A percentile compares a stretch with the other conserved stretches of the same genome.
phyloP scores from a whole-genome alignment of 352 stramenopile species.

The Phytopythium aichiense region DNA sequence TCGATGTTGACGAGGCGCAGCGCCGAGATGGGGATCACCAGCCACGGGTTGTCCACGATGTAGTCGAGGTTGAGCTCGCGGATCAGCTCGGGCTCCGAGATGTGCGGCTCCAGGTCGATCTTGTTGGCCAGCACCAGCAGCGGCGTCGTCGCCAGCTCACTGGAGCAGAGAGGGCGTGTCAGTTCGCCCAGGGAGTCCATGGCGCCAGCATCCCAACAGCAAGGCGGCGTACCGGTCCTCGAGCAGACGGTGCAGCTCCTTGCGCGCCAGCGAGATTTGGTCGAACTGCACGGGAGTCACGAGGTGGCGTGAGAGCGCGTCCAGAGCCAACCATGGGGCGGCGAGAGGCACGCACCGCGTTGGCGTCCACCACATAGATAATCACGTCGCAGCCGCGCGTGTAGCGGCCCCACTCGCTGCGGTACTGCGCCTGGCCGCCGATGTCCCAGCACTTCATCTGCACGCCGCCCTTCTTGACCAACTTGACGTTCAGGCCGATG shows the following conservation, averaged over 20 bases:
- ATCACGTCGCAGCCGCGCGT: slow-evolving; percentile 98
- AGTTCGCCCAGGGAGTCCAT: slow-evolving; percentile 1
- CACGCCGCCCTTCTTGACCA: slow-evolving; percentile 93
- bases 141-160: slow-evolving; percentile 88
- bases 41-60: slow-evolving; percentile 98
- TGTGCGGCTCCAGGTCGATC: slow-evolving; percentile 96
- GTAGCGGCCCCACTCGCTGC: slow-evolving; percentile 92
- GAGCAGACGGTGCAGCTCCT: slow-evolving; percentile 91
- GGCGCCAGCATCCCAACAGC: not conserved
- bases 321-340: not conserved
- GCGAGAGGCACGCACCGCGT: slow-evolving; percentile 66
- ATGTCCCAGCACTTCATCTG: slow-evolving; percentile 99
- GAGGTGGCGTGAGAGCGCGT: not conserved
- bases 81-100: slow-evolving; percentile 88
- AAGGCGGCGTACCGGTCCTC: slow-evolving; percentile 86
- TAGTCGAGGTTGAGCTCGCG: slow-evolving; percentile 98
- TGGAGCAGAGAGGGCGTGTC: slow-evolving; percentile 11
- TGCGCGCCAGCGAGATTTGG: slow-evolving; percentile 93
- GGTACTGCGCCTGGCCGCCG: slow-evolving; percentile 95
- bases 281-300: slow-evolving; percentile 61
- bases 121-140: slow-evolving; percentile 98
- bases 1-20: slow-evolving; percentile 97
- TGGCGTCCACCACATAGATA: slow-evolving; percentile 98
- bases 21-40: slow-evolving; percentile 97
- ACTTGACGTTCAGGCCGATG: slow-evolving; percentile 97